Conservation (phyloP, 2,329 filamentous ascomycete genomes). For the Arthrinium phaeospermum region DNA sequence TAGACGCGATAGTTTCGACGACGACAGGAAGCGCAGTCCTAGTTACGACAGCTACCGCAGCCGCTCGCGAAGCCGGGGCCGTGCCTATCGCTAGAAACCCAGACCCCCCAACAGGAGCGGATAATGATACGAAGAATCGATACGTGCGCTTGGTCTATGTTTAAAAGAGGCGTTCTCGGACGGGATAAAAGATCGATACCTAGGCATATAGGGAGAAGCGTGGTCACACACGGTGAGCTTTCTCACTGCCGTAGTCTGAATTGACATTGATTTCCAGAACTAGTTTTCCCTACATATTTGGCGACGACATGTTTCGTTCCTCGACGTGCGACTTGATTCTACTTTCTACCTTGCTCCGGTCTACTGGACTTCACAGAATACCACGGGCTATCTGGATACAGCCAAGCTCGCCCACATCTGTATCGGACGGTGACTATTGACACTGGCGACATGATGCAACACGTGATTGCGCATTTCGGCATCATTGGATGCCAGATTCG, state of each 20-base stretch:
- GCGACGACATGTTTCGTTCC: background rate
- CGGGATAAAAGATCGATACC: slow-evolving; percentile 8
- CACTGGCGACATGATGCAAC: background rate
- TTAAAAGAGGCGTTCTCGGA: background rate
- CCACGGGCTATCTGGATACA: background rate
- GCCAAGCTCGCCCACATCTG: background rate
- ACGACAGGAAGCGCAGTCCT: slow-evolving; percentile 51
- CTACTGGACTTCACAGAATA: background rate
- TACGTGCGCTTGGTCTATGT: background rate
- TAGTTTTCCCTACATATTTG: background rate
- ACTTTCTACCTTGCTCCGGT: background rate
- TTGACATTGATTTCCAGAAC: slow-evolving; percentile 2
- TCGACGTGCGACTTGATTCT: background rate
- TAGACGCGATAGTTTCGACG: slow-evolving; percentile 39
- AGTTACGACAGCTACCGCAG: slow-evolving; percentile 54
- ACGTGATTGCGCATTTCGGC: background rate
- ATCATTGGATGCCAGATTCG: background rate
- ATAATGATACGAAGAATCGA: background rate
- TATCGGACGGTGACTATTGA: background rate
- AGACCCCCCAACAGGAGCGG: background rate
- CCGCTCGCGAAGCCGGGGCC: slow-evolving; percentile 46
- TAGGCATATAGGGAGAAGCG: slow-evolving; percentile 4
- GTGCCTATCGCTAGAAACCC: slow-evolving; percentile 39
- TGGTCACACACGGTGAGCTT: slow-evolving; percentile 10
- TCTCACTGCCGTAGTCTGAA: slow-evolving; percentile 9